Evolutionary conservation across 345 rosid species (phyloP).

Genomic region (Geranium brycei): DNA sequence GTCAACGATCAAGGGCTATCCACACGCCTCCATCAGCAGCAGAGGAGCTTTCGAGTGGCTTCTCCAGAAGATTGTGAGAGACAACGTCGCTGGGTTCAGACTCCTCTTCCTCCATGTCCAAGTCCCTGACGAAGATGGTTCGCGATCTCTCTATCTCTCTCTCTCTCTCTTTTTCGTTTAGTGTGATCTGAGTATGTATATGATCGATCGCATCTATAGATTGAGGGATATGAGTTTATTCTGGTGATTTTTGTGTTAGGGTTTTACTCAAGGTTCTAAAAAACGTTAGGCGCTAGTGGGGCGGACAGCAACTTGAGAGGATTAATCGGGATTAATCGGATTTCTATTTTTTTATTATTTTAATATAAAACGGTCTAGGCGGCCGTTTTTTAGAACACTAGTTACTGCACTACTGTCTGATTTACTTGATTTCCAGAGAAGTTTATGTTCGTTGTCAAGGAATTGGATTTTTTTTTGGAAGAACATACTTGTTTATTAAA

Average conservation of each 20-base stretch:
- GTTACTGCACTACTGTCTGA: background rate
- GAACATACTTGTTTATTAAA: background rate
- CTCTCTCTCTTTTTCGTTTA: constrained; percentile 1
- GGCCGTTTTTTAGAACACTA: too few relatives aligned
- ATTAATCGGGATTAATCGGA: too few relatives aligned
- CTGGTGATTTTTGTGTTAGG: background rate
- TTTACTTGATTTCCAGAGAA: background rate
- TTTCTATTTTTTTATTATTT: too few relatives aligned
- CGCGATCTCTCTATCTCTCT: constrained; percentile 7
- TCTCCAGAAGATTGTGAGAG: constrained; percentile 66
- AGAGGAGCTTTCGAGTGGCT: constrained; percentile 90
- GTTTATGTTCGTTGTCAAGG: background rate
- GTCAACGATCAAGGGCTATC: constrained; percentile 82
- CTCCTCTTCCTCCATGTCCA: constrained; percentile 91
- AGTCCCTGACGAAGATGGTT: constrained; percentile 95
- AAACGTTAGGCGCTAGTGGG: too few relatives aligned
- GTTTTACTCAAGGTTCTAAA: too few relatives aligned
- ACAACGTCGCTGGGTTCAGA: constrained; percentile 63
- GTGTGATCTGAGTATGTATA: background rate
- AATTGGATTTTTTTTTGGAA: too few relatives aligned
- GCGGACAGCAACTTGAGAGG: too few relatives aligned
- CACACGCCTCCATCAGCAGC: constrained; percentile 91
- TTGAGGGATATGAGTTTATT: background rate
- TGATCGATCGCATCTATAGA: background rate
- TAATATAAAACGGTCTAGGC: too few relatives aligned